Evolutionary conservation across 495 filamentous ascomycete species (phyloP), one percentile per base, ranked within the genome.

Genomic region (Xylaria venustula): DNA sequence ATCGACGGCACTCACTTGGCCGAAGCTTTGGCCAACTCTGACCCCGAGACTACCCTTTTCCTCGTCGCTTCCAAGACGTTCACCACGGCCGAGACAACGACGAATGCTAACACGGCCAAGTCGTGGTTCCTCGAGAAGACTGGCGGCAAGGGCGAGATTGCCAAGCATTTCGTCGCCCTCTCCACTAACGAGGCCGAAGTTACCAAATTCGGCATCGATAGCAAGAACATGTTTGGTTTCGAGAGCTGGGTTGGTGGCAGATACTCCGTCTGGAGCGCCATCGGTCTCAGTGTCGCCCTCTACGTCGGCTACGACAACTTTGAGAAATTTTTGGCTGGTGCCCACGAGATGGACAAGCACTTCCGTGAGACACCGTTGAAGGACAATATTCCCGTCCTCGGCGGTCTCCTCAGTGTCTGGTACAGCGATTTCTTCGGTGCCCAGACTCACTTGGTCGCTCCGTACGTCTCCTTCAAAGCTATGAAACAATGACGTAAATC

Each of bases 161-260:
- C 94, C 61, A 98, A 98, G 85, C 94, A 98, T 82, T 98, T 98
- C 66, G 94, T 97, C 37, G 95, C 95, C 47, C 87, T 98, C 52
- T 98, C 95, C 32, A 98, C 95, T 70, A 98, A 98, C 79, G 89
- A 92, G 76, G 74, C 79, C 37, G 92, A 97, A 81, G 94, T 98
- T 64, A 91, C 88, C 72, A 97, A 98, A 81, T 98, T 98, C 67
- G 94, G 94, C 62, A 98, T 98, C 75, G 92, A 97, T 77, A 87
- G 85, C 70, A 89, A 90, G 81, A 98, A 98, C 83, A 98, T 98
- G 95, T 98, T 98, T 66, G 92, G 91, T 66, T 98, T 98, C 75
- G 90, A 91, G 74, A 93, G 88, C 74, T 98, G 94, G 94, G 94
- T 98, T 57, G 94, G 94, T 75, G 94, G 94, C 56, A 89, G 94